Evolutionary conservation across 2,329 filamentous ascomycete species (phyloP).

Genomic region (Chalara sp.): DNA sequence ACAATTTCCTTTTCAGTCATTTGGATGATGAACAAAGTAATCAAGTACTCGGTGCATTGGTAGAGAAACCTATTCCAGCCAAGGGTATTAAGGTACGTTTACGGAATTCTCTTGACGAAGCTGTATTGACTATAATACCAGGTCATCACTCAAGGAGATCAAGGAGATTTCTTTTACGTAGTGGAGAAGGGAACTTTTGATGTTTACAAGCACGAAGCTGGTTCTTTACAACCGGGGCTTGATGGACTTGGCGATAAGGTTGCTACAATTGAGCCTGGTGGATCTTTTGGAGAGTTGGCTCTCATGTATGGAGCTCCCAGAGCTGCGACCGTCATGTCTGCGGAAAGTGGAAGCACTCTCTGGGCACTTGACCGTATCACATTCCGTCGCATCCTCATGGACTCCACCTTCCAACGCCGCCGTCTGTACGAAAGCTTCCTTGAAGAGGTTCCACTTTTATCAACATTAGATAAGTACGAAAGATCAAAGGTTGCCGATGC

Average conservation of each 20-base stretch:
- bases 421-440: slow-evolving; percentile 97
- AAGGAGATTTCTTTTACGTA: slow-evolving; percentile 96
- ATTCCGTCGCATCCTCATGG: slow-evolving; percentile 97
- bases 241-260: slow-evolving; percentile 82
- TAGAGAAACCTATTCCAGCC: slow-evolving; percentile 92
- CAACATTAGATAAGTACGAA: slow-evolving; percentile 82
- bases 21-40: slow-evolving; percentile 87
- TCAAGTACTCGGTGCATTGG: slow-evolving; percentile 81
- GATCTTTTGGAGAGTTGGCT: slow-evolving; percentile 92
- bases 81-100: slow-evolving; percentile 64
- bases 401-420: slow-evolving; percentile 90
- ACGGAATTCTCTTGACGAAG: background rate
- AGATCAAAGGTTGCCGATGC: slow-evolving; percentile 96
- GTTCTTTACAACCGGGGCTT: slow-evolving; percentile 69
- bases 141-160: slow-evolving; percentile 92
- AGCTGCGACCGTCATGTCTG: slow-evolving; percentile 85
- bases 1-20: slow-evolving; percentile 91
- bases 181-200: slow-evolving; percentile 89
- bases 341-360: slow-evolving; percentile 69
- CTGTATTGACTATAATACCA: slow-evolving; percentile 34
- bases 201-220: slow-evolving; percentile 77
- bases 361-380: slow-evolving; percentile 95
- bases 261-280: slow-evolving; percentile 73
- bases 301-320: slow-evolving; percentile 98
- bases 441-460: slow-evolving; percentile 83